Base-by-base conservation (phyloP, 345 rosid genomes). In the Dovyalis caffra region DNA sequence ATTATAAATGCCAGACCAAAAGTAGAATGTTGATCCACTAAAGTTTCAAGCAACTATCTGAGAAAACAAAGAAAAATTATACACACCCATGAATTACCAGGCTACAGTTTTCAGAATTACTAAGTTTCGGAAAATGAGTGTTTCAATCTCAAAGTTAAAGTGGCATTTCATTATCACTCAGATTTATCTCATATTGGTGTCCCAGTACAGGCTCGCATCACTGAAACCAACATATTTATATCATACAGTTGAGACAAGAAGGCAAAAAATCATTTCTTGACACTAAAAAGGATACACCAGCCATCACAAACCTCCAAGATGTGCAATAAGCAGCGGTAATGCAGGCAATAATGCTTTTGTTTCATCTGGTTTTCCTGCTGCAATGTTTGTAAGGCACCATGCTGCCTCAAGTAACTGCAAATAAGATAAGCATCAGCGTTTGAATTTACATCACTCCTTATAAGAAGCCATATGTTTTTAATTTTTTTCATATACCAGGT, bases 381-480 rank as follows among this genome's bases (percentile, higher is more conserved):
- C 99, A 11, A 95, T 95, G 74, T 95, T 95, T 72, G 98, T 95
- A 40, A 95, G 97, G 81, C 99, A 91, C 98, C 97, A 93, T 62
- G 98, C 97, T 70, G 97, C 89, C 90, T 93, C 98, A 73, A 95
- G 93, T 82, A 95, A 90, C 98, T 95, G 95, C 79, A 81, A 77
- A n/a, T 79, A 28, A 32, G 45, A 64, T 32, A 31, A 28, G 31
- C 11, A 29, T 28, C 56, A 75, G 49, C 21, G n/a, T 53, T 40
- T 35, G n/a, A 29, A 20, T 67, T 75, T 33, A 3, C 33, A 66
- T 18, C 5, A 26, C 33, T 61, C 56, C 64, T 35, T n/a, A 43
- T 6, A 32, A 73, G 49, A 26, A 25, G 63, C 35, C 23, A 49
- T 64, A 47, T 1, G 53, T 7, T 73, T 62, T 64, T 10, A 3